Evolutionary conservation across 148 eudicot species (phyloP).

Genomic region (Rhododendron simsii): DNA sequence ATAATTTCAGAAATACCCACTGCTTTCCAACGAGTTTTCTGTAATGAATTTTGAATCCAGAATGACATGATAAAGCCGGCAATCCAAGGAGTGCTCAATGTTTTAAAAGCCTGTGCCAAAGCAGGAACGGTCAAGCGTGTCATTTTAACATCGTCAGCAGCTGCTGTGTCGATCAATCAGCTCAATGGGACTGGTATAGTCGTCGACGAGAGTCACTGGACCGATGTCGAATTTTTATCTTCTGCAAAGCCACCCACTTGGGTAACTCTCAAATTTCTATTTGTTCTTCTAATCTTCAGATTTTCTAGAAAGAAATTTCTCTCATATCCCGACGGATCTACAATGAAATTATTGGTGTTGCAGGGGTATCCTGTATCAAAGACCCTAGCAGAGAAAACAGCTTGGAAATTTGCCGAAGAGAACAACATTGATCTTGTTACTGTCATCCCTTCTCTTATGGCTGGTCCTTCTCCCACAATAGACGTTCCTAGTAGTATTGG

Average conservation of each 20-base stretch:
- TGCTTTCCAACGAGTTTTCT: not conserved
- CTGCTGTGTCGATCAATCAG: constrained; percentile 50
- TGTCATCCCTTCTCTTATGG: constrained; percentile 53
- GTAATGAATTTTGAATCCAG: constrained; percentile 19
- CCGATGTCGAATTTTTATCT: constrained; percentile 50
- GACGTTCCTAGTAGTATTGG: constrained; percentile 45
- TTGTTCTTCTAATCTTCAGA: not conserved
- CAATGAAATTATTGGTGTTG: not conserved
- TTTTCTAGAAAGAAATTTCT: not conserved
- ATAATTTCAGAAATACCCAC: not conserved
- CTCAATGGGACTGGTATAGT: constrained; percentile 47
- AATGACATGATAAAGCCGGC: constrained; percentile 77
- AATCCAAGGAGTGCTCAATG: constrained; percentile 48
- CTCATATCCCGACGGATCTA: not conserved
- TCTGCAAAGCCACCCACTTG: constrained; percentile 59
- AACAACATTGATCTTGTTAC: constrained; percentile 57
- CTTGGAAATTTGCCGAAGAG: constrained; percentile 62
- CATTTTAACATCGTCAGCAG: constrained; percentile 66
- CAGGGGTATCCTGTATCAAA: constrained; percentile 68
- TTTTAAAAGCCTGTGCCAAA: constrained; percentile 43
- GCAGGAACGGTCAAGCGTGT: constrained; percentile 55
- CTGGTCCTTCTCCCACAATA: constrained; percentile 51
- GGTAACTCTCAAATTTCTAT: constrained; percentile 21
- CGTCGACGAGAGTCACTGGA: constrained; percentile 53
- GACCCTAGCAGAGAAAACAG: constrained; percentile 53